Conservation (phyloP, 2,329 filamentous ascomycete genomes). For the Fusarium sp. region DNA sequence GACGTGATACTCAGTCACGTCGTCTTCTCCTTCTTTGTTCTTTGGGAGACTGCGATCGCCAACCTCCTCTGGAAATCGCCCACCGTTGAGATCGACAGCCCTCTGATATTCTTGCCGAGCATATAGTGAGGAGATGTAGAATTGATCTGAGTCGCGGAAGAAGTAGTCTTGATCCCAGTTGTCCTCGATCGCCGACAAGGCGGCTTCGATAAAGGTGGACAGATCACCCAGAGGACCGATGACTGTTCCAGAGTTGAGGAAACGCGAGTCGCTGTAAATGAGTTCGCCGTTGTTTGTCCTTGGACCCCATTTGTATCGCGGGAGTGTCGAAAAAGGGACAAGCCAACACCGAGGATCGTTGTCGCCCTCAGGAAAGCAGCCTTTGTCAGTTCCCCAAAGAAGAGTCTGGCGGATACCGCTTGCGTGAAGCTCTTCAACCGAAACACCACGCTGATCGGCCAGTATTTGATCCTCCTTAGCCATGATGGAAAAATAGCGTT, state of each 20-base stretch:
- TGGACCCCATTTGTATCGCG: slow-evolving; percentile 33
- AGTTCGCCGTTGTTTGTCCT: slow-evolving; percentile 25
- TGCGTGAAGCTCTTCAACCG: slow-evolving; percentile 28
- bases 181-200: slow-evolving; percentile 18
- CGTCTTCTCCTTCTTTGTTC: slow-evolving; percentile 8
- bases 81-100: slow-evolving; percentile 24
- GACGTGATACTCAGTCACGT: slow-evolving; percentile 35
- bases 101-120: slow-evolving; percentile 42
- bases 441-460: slow-evolving; percentile 34
- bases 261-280: slow-evolving; percentile 22
- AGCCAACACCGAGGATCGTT: slow-evolving; percentile 37
- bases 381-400: slow-evolving; percentile 41
- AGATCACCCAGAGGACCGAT: slow-evolving; percentile 41
- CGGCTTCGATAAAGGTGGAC: slow-evolving; percentile 32
- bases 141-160: slow-evolving; percentile 38
- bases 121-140: slow-evolving; percentile 35
- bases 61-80: slow-evolving; percentile 21
- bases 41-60: slow-evolving; percentile 26
- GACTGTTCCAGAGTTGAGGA: slow-evolving; percentile 41
- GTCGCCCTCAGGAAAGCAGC: slow-evolving; percentile 23
- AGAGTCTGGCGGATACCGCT: slow-evolving; percentile 34
- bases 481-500: slow-evolving; percentile 37
- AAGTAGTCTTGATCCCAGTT: slow-evolving; percentile 15
- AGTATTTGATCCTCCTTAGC: slow-evolving; percentile 29
- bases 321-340: slow-evolving; percentile 31